Base-by-base conservation (phyloP, 2,329 filamentous ascomycete species). In the Pyrenophora teres region DNA sequence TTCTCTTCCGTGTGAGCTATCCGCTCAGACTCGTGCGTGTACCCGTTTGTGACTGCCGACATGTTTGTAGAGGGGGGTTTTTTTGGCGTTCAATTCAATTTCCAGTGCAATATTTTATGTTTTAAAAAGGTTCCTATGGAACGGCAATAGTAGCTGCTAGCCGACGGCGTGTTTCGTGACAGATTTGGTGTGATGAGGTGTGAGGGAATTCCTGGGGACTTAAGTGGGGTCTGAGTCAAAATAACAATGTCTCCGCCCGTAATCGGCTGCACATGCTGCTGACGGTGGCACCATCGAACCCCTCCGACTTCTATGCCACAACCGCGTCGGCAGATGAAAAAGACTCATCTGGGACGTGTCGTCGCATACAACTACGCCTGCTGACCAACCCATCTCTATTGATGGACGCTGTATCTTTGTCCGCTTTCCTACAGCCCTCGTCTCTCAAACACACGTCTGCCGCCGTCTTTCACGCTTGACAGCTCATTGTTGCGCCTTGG, bases 1-100 rank as follows among this genome's bases (percentile, higher is more conserved):
- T 78, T 77, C 58, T 80, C 78, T 63, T 74, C 64, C 23, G 65
- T 70, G 70, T 74, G 72, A 55, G 72, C 67, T 75, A 72, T 74
- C 69, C 70, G 68, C 62, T 68, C 65, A 21, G 69, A 69, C 57
- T 63, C 50, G 60, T 68, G 63, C 42, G 56, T 70, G 65, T 68
- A 55, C 35, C 70, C 69, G 50, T 73, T 73, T 54, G 57, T 57
- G 52, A 60, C 37, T 32, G 59, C 55, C 37, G 63, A 65, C 67
- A 71, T 72, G 21, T 13, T 64, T 47, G 19, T 39, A 37, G 43
- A 21, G 37, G 42, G 43, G 16, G 37, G 42, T 35, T 45, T 21
- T 9, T n/a, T 15, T 37, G 37, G 38, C 38, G 43, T 42, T 31
- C 42, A 25, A 23, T 19, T 31, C 47, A 32, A 36, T 30, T 42